These are phyloP conservation scores for Nitzschia sp. DNA, from an alignment of 108 stramenopile genomes.

Conservation along the genomic window DNA sequence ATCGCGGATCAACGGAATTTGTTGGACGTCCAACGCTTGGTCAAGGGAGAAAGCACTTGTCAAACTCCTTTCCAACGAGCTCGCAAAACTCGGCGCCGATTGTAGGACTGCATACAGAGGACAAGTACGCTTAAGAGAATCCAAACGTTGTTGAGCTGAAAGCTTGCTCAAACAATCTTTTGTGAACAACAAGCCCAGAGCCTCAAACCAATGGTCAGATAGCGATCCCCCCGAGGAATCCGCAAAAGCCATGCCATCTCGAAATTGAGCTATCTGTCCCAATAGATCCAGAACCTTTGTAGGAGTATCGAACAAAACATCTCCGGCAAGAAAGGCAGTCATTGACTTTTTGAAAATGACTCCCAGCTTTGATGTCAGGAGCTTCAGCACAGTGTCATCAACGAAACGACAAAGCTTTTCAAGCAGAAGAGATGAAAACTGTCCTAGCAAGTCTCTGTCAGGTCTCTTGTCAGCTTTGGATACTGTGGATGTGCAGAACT, in stretches of 20 bases:
- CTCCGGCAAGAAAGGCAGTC: not conserved
- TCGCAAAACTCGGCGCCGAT: not conserved
- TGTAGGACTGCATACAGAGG: slow-evolving; percentile 6
- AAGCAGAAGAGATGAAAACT: slow-evolving; percentile 20
- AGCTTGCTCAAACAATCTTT: not conserved
- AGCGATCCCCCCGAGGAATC: not conserved
- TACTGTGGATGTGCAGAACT: slow-evolving; percentile 29
- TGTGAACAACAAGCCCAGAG: slow-evolving; percentile 3
- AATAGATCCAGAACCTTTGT: slow-evolving; percentile 9
- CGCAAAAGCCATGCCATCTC: not conserved
- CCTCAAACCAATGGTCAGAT: slow-evolving; percentile 1
- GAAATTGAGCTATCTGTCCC: not conserved
- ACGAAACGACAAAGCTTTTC: slow-evolving; percentile 18
- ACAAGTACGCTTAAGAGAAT: not conserved
- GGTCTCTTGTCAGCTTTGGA: not conserved
- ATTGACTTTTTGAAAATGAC: slow-evolving; percentile 6
- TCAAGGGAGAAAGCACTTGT: not conserved
- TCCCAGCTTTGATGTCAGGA: not conserved
- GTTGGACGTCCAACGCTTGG: not conserved
- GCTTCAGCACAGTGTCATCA: not conserved
- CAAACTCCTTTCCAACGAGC: not conserved
- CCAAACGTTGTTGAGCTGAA: not conserved
- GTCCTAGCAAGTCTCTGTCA: slow-evolving; percentile 16
- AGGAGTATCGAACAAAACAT: slow-evolving; percentile 6
- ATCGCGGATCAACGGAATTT: not conserved